Evolutionary conservation across 2,329 filamentous ascomycete species (phyloP), one percentile per base, ranked within the genome.

Genomic region (Furcasterigmium sp.): DNA sequence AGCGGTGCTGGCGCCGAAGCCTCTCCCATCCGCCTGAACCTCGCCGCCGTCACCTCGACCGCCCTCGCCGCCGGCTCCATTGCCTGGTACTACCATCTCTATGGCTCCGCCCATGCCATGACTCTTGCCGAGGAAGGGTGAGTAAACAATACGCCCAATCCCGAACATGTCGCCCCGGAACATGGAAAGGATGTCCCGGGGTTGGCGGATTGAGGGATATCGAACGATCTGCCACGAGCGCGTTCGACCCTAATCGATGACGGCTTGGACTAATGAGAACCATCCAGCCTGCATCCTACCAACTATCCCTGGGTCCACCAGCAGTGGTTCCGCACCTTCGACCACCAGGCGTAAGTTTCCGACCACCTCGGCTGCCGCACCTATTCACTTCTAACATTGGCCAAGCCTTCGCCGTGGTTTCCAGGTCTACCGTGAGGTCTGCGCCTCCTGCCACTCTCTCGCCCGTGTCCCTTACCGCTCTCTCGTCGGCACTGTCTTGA

Each of bases 381-480:
- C 37, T 38, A 19, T 30, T 36, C 37, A 41, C 40, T 37, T 39
- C 48, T 51, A 29, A 51, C 46, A 40, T 45, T 51, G 19, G 51
- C 41, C 43, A 55, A 95, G 91, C 60, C 90, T 98, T 55, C 93
- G 93, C 69, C 91, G 93, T 76, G 93, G 93, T 72, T 98, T 97
- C 83, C 91, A 95, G 75, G 93, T 98, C 64, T 98, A 98, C 80
- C 89, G 85, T 57, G 93, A 98, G 75, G 93, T 98, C 62, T 98
- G 93, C 80, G 83, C 91, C 50, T 89, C 89, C 58, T 98, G 93
- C 82, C 93, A 98, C 79, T 98, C 93, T 51, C 84, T 98, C 52
- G 84, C 77, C 70, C 88, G 93, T 75, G 82, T 98, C 47, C 91
- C 93, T 47, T 98, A 94, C 81, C 89, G 93, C 68, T 63, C 86